Evolutionary conservation across 2,329 filamentous ascomycete genomes (phyloP).

Genomic region (Talaromyces piceae): DNA sequence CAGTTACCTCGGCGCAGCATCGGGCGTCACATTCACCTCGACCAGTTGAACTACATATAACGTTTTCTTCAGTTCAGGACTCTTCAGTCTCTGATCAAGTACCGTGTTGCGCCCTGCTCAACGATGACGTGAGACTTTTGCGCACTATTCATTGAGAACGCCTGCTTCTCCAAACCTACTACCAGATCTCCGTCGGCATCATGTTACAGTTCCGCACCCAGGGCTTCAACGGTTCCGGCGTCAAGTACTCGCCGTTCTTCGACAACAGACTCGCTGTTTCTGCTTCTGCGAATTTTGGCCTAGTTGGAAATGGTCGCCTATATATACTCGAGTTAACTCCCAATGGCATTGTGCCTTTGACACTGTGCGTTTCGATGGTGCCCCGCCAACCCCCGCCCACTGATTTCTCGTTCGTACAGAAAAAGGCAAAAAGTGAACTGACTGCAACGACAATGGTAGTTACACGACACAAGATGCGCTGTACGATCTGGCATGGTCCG

Average conservation of each 20-base stretch:
- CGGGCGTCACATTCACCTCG: not conserved
- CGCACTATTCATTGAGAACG: not conserved
- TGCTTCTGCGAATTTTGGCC: conserved; percentile 87
- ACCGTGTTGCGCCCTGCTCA: too few relatives aligned
- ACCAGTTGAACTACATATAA: too few relatives aligned
- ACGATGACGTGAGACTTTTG: conserved; percentile 5
- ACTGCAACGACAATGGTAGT: conserved; percentile 35
- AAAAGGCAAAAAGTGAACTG: not conserved
- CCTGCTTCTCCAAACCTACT: not conserved
- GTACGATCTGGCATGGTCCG: conserved; percentile 92
- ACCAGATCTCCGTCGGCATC: conserved; percentile 14
- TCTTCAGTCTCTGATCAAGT: too few relatives aligned
- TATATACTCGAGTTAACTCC: conserved; percentile 78
- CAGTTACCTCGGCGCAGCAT: not conserved
- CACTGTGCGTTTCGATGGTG: conserved; percentile 51
- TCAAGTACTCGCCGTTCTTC: conserved; percentile 98
- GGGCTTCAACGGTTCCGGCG: conserved; percentile 91
- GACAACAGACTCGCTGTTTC: conserved; percentile 89
- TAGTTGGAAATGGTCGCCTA: conserved; percentile 84
- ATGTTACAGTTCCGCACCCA: conserved; percentile 95
- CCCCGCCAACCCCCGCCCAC: conserved; percentile 5
- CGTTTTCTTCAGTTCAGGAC: too few relatives aligned
- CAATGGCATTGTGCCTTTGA: conserved; percentile 75
- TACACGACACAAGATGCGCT: conserved; percentile 97
- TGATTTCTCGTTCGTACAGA: not conserved